Evolutionary conservation across 2,329 filamentous ascomycete genomes (phyloP), one percentile per base, ranked within the genome.

Genomic region (Geosmithia flava): DNA sequence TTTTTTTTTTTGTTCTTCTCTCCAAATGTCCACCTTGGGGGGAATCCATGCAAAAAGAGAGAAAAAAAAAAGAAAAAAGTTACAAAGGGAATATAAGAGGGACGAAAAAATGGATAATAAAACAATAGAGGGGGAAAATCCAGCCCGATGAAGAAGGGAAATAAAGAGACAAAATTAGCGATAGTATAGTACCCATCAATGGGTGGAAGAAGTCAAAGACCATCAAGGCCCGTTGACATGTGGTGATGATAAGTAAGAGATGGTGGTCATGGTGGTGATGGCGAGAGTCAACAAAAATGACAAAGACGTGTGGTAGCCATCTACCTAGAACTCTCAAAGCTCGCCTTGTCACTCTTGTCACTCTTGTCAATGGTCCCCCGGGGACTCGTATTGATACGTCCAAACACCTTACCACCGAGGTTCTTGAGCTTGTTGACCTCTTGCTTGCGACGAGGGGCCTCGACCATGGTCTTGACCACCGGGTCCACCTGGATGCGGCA

Each of bases 401-500:
- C 73, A 59, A 80, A 81, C 23, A 81, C 76, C 49, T 74, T 77
- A 52, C 73, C 70, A 30, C 76, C 67, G 27, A 81, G 67, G 47
- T 70, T 70, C 56, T 77, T 79, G 52, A 81, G 66, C 55, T 77
- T 79, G 60, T 69, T 69, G 48, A 68, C 67, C 44, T 71, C 68
- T 27, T 58, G 58, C 20, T 40, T 48, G 33, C 59, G 66, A 58
- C 44, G 68, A 61, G 50, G 70, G 59, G 53, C 71, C 66, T 76
- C 68, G 44, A 82, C 68, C 54, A 79, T 75, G 53, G 77, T 70
- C 51, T 74, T 77, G 44, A 75, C 76, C 39, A 76, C 68, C 15
- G 73, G 69, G 40, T 76, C 72, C 29, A 78, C 85, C 55, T 81
- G 81, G 67, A 97, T 86, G 58, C 83, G 83, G 69, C 90, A 95